Percentiles rank a stretch among this genome's conserved stretches.
Evolutionary conservation across 2,329 filamentous ascomycete species (phyloP).

Genomic region (Fusarium ambrosium): DNA sequence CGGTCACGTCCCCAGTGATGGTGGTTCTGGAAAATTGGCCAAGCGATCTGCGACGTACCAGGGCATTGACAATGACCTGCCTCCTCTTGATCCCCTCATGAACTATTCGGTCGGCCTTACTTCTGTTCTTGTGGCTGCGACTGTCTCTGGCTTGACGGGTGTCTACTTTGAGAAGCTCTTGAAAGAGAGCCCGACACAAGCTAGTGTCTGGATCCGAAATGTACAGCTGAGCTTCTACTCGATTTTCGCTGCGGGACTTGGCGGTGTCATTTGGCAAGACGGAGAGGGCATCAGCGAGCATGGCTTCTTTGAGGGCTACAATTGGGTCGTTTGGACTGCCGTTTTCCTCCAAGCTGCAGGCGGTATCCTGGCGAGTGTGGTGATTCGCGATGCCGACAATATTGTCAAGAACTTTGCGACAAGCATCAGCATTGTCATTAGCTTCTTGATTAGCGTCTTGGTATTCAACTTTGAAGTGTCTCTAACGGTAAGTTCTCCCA

Average conservation of each 20-base stretch:
- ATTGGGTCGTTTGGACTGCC: slow-evolving; percentile 89
- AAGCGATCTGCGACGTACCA: slow-evolving; percentile 87
- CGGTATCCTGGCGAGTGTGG: slow-evolving; percentile 76
- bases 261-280: slow-evolving; percentile 89
- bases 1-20: slow-evolving; percentile 62
- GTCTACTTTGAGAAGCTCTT: slow-evolving; percentile 93
- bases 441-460: slow-evolving; percentile 85
- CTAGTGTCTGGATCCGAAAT: slow-evolving; percentile 93
- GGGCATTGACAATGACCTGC: slow-evolving; percentile 78
- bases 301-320: slow-evolving; percentile 96
- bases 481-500: slow-evolving; percentile 70
- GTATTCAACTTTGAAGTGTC: slow-evolving; percentile 87
- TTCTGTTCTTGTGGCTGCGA: slow-evolving; percentile 82
- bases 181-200: slow-evolving; percentile 82
- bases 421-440: slow-evolving; percentile 90
- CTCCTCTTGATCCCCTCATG: slow-evolving; percentile 67
- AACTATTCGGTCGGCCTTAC: slow-evolving; percentile 84
- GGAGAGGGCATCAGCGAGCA: slow-evolving; percentile 84
- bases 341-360: slow-evolving; percentile 86
- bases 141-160: slow-evolving; percentile 86
- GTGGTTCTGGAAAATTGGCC: slow-evolving; percentile 42
- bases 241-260: slow-evolving; percentile 86
- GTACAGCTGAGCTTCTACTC: slow-evolving; percentile 96
- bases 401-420: slow-evolving; percentile 96
- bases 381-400: slow-evolving; percentile 67